Base-by-base conservation (phyloP, 1,284 basidiomycete genomes). In the Agaricales sp. region DNA sequence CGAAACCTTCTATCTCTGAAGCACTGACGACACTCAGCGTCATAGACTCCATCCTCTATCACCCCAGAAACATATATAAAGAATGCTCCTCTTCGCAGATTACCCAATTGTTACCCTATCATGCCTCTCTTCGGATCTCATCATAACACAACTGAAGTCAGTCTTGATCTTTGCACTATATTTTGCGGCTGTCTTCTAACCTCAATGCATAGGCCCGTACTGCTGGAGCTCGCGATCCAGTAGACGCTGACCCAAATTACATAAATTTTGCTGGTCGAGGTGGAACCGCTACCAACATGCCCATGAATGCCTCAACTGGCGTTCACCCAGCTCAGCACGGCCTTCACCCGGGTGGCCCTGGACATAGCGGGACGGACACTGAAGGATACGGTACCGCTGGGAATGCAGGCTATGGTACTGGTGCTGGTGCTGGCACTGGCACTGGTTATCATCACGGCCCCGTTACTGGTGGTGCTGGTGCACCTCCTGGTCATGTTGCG, bases 81-180 rank as follows among this genome's bases (percentile, higher is more conserved):
- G 14, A 30, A 30, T 30, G 26, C 26, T 30, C 26, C 26, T 30
- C 14, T 14, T 30, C 26, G 6, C 26, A 30, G 14, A 30, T 30
- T 30, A 30, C 14, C 14, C 26, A 30, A 30, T 30, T 6, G 14
- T 30, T 30, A 6, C 26, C n/a, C n/a, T n/a, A n/a, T 30, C 6
- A 41, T 41, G 39, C 39, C 39, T 8, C 39, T 41, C 18, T 41
- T 41, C 16, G 39, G 39, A 41, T 41, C 39, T 16, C 19, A n/a
- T 20, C 39, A 41, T 16, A 30, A 30, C 14, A 30, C 26, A 6
- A 30, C 26, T 14, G 26, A 30, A 6, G 26, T 30, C 6, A 30
- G 26, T 30, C 6, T 14, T 14, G 6, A 6, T 14, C 26, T 30
- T 14, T 30, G 14, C 6, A 30, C 14, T 30, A n/a, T n/a, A n/a